Base-by-base conservation (phyloP, 2,329 filamentous ascomycete genomes). In the Colletotrichum karsti region DNA sequence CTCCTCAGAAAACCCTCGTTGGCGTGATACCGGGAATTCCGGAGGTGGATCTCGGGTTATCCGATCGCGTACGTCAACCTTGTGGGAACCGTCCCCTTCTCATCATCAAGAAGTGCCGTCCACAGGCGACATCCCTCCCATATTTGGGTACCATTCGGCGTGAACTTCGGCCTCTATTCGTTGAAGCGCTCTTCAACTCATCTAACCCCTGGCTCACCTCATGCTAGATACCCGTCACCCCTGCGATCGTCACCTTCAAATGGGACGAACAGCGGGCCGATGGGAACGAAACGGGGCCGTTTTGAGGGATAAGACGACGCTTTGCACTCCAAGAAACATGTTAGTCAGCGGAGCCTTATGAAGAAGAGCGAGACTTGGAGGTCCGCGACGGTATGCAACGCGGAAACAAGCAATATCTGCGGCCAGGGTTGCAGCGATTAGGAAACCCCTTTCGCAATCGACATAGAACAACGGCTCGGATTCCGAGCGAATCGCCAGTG, bases 141-240 rank as follows among this genome's bases (percentile, higher is more conserved):
- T 28, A 46, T 28, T 26, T 15, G 28, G 39, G 39, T 65, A 24
- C 33, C 41, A 50, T 66, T 66, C 57, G 33, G 48, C 18, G 48
- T 56, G 30, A 26, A 41, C 33, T 50, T 62, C 50, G 48, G 39
- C 7, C 48, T 12, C 50, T 37, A 50, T 66, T 64, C 48, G 54
- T 30, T 35, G 44, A 20, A 9, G 30, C 53, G 24, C 54, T 48
- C 56, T 65, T 53, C 56, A 28, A 41, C 48, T 55, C 46, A 37
- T 55, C 28, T 65, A 44, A 10, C 28, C 63, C 63, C 63, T 54
- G 57, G 39, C 50, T 50, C 33, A 33, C 33, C 30, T 41, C 50
- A 66, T 54, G 63, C 57, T 41, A 26, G 57, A 62, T 66, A 41
- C 24, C 57, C 41, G 63, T 24, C 46, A 55, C 53, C 63, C 57